Conservation (phyloP, 805 yeast genomes). For the fission yeast (Schizosaccharomyces pombe) region DNA sequence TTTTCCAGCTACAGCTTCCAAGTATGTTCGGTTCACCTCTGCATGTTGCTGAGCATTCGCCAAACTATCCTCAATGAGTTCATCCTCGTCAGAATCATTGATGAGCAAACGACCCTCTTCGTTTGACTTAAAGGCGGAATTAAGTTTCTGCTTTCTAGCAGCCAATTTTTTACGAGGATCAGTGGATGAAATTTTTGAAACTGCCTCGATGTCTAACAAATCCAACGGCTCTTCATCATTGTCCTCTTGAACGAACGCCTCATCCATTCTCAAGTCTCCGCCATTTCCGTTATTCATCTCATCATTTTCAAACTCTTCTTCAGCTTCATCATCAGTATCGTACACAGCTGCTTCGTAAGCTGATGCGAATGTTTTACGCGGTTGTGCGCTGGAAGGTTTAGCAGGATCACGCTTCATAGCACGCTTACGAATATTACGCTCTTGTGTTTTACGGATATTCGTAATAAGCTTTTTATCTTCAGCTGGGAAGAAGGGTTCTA, state of each 20-base stretch:
- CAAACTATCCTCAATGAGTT: slow-evolving; percentile 16
- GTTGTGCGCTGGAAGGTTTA: slow-evolving; percentile 13
- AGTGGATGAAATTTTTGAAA: slow-evolving; percentile 73
- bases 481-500: slow-evolving; percentile 70
- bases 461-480: slow-evolving; percentile 63
- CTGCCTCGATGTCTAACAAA: slow-evolving; percentile 59
- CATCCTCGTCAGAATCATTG: slow-evolving; percentile 23
- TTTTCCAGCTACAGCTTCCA: slow-evolving; percentile 63
- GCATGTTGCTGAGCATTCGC: slow-evolving; percentile 82
- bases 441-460: slow-evolving; percentile 67
- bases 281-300: slow-evolving; percentile 10
- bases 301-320: slow-evolving; percentile 26
- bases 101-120: slow-evolving; percentile 48
- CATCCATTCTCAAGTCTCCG: neutral
- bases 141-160: slow-evolving; percentile 13
- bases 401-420: slow-evolving; percentile 11
- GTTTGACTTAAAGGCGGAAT: slow-evolving; percentile 22
- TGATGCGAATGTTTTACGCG: slow-evolving; percentile 36
- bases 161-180: slow-evolving; percentile 31
- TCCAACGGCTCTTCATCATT: slow-evolving; percentile 55
- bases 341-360: slow-evolving; percentile 85
- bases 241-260: slow-evolving; percentile 8
- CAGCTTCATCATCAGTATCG: slow-evolving; percentile 36
- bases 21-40: slow-evolving; percentile 47
- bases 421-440: slow-evolving; percentile 59